Base-by-base conservation (phyloP, 495 filamentous ascomycete genomes). In the Jackrogersella minutella region DNA sequence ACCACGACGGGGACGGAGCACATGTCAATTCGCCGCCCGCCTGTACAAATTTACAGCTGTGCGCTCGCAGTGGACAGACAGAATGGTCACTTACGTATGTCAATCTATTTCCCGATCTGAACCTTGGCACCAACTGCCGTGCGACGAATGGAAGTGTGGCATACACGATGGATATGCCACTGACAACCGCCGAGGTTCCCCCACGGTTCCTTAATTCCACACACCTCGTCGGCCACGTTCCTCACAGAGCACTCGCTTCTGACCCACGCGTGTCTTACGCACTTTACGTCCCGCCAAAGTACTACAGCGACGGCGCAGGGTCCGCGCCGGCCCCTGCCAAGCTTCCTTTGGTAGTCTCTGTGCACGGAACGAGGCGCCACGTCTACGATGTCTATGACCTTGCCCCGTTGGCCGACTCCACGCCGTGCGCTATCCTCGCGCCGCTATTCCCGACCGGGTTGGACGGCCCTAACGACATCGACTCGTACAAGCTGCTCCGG, bases 221-320 rank as follows among this genome's bases (percentile, higher is more conserved):
- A 13, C 61, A 70, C 28, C 62, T 74, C 40, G 52, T 67, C 40
- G 59, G 63, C 17, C 64, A 63, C 24, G 34, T 70, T 40, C 72
- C 72, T 7, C 40, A 65, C 13, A 64, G 58, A 40, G 59, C 66
- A 2, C 59, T 70, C 3, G 40, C 52, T 19, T 60, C 59, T 7
- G 69, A 70, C 34, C 69, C 69, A 13, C 72, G 72, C 8, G 37
- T 72, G 19, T 74, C 72, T 43, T 74, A 74, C 56, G 37, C 54
- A 0, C 54, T 74, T 2, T 69, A 74, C 30, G 50, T 74, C 9
- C 72, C 72, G 13, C 52, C 61, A 3, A 10, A 66, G 19, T 52
- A 62, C 31, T 71, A 71, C 56, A 61, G 61, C 33, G 28, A 56
- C 44, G 43, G 41, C 13, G 41, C 46, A n/a, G 56, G 56, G 33